phyloP scores from a whole-genome alignment of 2,329 filamentous ascomycete species.

The Pseudogymnoascus sp. region DNA sequence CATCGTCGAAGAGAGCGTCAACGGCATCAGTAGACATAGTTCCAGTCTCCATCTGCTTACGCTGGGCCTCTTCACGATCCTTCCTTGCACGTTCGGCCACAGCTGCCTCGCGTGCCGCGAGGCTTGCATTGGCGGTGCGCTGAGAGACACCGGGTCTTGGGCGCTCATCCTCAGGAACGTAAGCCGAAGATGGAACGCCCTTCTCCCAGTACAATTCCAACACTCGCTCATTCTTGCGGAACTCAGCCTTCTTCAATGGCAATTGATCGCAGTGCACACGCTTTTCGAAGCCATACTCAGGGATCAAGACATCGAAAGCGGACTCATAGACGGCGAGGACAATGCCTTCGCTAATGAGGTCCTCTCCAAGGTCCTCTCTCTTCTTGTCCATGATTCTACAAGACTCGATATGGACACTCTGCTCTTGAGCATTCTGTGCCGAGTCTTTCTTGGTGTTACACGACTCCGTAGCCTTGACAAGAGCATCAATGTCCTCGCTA shows the following conservation, averaged over 20 bases:
- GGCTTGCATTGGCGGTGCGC: constrained; percentile 66
- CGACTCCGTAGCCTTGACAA: constrained; percentile 87
- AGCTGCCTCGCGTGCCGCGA: constrained; percentile 72
- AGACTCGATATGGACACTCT: constrained; percentile 96
- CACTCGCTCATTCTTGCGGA: constrained; percentile 89
- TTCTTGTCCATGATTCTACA: constrained; percentile 94
- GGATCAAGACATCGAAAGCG: constrained; percentile 95
- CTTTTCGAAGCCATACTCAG: constrained; percentile 98
- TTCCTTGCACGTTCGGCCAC: constrained; percentile 73
- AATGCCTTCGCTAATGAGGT: constrained; percentile 91
- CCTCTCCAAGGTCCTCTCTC: constrained; percentile 76
- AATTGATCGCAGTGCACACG: constrained; percentile 97
- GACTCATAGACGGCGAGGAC: constrained; percentile 97
- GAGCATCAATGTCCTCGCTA: constrained; percentile 76
- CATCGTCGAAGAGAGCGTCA: constrained; percentile 92
- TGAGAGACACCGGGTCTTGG: constrained; percentile 73
- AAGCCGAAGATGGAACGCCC: constrained; percentile 91
- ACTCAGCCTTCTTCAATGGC: constrained; percentile 98
- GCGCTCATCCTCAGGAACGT: constrained; percentile 92
- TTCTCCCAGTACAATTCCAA: constrained; percentile 99
- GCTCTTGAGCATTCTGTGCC: constrained; percentile 92
- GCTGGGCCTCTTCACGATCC: constrained; percentile 83
- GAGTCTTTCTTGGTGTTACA: constrained; percentile 99
- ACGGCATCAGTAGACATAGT: constrained; percentile 90
- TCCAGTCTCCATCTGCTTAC: constrained; percentile 89